Percentiles rank a stretch among this genome's conserved stretches.
phyloP scores from a whole-genome alignment of 495 filamentous ascomycete species.

The Talaromyces stipitatus region DNA sequence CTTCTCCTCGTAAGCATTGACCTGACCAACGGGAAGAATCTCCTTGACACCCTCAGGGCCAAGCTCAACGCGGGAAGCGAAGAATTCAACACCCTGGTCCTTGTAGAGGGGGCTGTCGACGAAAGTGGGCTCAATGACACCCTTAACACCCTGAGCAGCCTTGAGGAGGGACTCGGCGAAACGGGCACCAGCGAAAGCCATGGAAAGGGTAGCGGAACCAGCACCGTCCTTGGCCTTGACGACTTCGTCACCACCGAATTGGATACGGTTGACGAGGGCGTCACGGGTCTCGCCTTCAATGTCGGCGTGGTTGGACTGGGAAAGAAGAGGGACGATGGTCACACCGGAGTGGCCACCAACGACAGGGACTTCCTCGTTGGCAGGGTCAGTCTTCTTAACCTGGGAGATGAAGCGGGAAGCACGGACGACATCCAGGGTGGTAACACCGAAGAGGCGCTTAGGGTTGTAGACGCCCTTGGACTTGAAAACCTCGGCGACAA shows the following conservation, averaged over 20 bases:
- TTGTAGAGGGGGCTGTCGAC: slow-evolving; percentile 96
- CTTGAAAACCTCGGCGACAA: slow-evolving; percentile 96
- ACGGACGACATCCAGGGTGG: slow-evolving; percentile 97
- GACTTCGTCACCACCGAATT: slow-evolving; percentile 99
- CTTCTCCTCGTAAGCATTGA: slow-evolving; percentile 80
- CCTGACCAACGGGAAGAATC: slow-evolving; percentile 74
- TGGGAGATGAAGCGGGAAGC: slow-evolving; percentile 95
- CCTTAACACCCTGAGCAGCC: slow-evolving; percentile 88
- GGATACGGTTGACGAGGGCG: slow-evolving; percentile 84
- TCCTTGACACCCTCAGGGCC: slow-evolving; percentile 94
- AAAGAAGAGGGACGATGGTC: slow-evolving; percentile 96
- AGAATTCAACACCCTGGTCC: slow-evolving; percentile 93
- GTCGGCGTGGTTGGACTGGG: slow-evolving; percentile 80
- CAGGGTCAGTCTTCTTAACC: slow-evolving; percentile 82
- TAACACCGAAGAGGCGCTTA: slow-evolving; percentile 97
- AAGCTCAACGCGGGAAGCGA: slow-evolving; percentile 87
- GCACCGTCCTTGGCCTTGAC: slow-evolving; percentile 98
- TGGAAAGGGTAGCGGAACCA: slow-evolving; percentile 95
- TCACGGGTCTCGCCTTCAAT: slow-evolving; percentile 67
- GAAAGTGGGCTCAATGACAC: slow-evolving; percentile 91
- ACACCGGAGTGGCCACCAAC: slow-evolving; percentile 95
- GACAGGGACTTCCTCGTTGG: slow-evolving; percentile 87
- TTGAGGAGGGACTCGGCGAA: slow-evolving; percentile 93
- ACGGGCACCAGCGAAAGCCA: slow-evolving; percentile 97
- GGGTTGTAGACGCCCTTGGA: slow-evolving; percentile 90